Evolutionary conservation across 176 grass and related monocot genomes (phyloP), one percentile per base, ranked within the genome.

Genomic region (Lolium perenne): DNA sequence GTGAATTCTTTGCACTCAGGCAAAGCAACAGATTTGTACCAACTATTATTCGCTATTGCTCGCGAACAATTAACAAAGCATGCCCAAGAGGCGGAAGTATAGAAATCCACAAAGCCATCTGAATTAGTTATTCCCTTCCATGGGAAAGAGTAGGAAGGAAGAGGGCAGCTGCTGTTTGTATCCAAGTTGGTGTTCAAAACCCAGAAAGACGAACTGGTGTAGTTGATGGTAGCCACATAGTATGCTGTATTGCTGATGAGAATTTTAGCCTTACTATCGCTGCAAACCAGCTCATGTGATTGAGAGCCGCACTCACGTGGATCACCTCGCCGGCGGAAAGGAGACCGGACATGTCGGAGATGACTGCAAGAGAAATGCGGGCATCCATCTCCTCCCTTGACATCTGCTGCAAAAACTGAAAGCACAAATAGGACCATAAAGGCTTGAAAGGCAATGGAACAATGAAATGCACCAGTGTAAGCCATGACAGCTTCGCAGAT

Each of bases 281-380:
- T 68, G 14, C 65, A 68, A 4, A 2, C 14, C 32, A 68, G 32
- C 65, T 68, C 65, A 12, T 68, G 2, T 4, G 35, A 35, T 1
- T 40, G 14, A 40, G 65, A 40, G 23, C 61, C 61, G 11, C 61
- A 64, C 61, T 23, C 23, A 6, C 10, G 23, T 32, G 65, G 65
- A 40, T 40, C 65, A 40, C 32, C 32, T 68, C 2, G 14, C 65
- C 29, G 65, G 32, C 65, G 11, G 15, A 68, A 68, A 18, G 65
- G 65, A 40, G 14, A 8, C 32, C 40, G 20, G 1, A 54, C 45
- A 76, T 84, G 79, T 4, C 43, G 4, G 21, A 3, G 7, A 25
- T 23, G 81, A 38, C 83, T 83, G 9, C 90, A 92, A 7, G 87
- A 92, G 83, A 87, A 89, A 71, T 47, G 10, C 55, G 56, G 45